phyloP scores from a whole-genome alignment of 2,329 filamentous ascomycete genomes.

The Trichocomaceae sp. region DNA sequence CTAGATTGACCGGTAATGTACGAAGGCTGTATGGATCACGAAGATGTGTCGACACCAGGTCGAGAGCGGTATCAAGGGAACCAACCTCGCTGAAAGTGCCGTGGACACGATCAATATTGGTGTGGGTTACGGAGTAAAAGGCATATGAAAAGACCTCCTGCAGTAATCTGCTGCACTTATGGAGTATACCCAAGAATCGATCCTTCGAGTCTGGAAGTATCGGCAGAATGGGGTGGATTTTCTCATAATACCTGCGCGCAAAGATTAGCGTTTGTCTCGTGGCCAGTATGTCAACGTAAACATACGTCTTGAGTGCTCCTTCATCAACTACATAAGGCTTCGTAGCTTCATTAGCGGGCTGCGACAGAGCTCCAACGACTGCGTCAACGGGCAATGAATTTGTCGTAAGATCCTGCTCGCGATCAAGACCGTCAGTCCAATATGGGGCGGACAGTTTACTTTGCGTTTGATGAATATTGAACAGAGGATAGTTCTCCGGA shows the following conservation, averaged over 20 bases:
- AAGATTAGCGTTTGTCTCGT: background rate
- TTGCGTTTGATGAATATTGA: slow-evolving; percentile 31
- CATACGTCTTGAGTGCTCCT: slow-evolving; percentile 35
- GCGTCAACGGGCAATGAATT: slow-evolving; percentile 6
- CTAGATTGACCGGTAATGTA: slow-evolving; percentile 30
- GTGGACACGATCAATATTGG: slow-evolving; percentile 29
- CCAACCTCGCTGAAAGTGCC: slow-evolving; percentile 29
- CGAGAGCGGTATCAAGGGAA: slow-evolving; percentile 36
- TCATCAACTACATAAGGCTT: slow-evolving; percentile 33
- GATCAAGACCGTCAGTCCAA: slow-evolving; percentile 27
- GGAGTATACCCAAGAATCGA: slow-evolving; percentile 31
- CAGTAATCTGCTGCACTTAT: slow-evolving; percentile 34
- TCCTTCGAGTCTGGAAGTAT: slow-evolving; percentile 37
- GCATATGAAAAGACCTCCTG: slow-evolving; percentile 38
- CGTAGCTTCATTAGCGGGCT: slow-evolving; percentile 30
- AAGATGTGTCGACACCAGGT: slow-evolving; percentile 33
- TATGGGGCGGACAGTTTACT: slow-evolving; percentile 34
- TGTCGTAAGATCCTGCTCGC: slow-evolving; percentile 18
- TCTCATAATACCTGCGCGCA: slow-evolving; percentile 32
- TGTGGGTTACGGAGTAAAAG: slow-evolving; percentile 35
- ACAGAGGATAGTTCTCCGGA: slow-evolving; percentile 13
- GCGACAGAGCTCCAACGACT: slow-evolving; percentile 16
- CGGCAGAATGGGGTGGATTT: slow-evolving; percentile 36
- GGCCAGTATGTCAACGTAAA: slow-evolving; percentile 1
- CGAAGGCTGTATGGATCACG: slow-evolving; percentile 32